Conservation (phyloP, 2,329 filamentous ascomycete species). For the Calonectria multiphialidica region DNA sequence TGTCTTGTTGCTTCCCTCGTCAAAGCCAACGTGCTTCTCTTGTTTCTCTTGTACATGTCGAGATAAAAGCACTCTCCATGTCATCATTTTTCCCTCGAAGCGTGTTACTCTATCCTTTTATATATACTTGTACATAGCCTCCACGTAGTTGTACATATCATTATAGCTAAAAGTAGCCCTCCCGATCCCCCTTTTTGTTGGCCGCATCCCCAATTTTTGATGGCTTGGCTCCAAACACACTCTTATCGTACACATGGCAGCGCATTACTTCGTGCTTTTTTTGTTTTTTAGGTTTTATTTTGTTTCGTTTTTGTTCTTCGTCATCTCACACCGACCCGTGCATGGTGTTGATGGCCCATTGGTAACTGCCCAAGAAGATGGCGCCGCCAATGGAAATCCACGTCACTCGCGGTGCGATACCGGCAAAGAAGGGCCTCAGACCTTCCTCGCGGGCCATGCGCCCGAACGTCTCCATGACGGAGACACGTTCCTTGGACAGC, state of each 20-base stretch:
- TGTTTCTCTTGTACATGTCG: conserved; percentile 26
- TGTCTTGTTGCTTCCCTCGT: background rate
- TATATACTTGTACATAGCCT: conserved; percentile 41
- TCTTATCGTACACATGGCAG: conserved; percentile 33
- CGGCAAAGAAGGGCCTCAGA: conserved; percentile 77
- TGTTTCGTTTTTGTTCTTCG: background rate
- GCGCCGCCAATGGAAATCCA: conserved; percentile 97
- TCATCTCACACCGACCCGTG: conserved; percentile 38
- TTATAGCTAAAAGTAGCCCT: conserved; percentile 38
- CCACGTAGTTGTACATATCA: conserved; percentile 39
- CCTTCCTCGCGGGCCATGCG: conserved; percentile 75
- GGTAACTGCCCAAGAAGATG: conserved; percentile 94
- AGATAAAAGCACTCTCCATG: conserved; percentile 16
- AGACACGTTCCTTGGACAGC: conserved; percentile 79
- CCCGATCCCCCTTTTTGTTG: conserved; percentile 24
- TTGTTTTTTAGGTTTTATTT: background rate
- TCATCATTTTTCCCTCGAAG: conserved; percentile 23
- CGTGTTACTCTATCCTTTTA: conserved; percentile 31
- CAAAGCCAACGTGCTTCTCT: background rate
- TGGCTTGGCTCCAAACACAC: background rate
- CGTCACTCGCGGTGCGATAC: conserved; percentile 83
- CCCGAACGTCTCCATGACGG: conserved; percentile 69
- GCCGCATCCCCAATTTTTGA: conserved; percentile 22
- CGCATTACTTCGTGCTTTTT: conserved; percentile 8
- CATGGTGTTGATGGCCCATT: conserved; percentile 85